These are phyloP conservation scores for Ilyonectria sp. DNA, from an alignment of 2,329 filamentous ascomycete genomes.

Conservation along the genomic window DNA sequence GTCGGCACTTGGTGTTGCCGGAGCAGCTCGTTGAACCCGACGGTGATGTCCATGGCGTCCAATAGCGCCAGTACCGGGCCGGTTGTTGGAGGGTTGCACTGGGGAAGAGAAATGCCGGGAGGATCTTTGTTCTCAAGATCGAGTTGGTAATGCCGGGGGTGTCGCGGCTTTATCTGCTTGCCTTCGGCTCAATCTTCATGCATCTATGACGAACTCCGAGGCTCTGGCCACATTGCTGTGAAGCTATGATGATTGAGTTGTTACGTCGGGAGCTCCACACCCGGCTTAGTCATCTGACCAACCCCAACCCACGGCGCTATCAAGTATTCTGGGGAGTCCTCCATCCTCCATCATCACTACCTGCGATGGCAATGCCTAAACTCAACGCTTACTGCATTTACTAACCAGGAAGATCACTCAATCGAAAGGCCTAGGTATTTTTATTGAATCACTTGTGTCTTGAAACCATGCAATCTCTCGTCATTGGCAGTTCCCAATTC, in stretches of 20 bases:
- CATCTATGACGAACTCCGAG: slow-evolving; percentile 28
- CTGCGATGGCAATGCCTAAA: not conserved
- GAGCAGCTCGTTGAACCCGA: slow-evolving; percentile 78
- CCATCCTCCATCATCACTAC: slow-evolving; percentile 16
- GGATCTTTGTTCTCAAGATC: not conserved
- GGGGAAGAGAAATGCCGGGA: slow-evolving; percentile 4
- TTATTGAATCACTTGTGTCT: not conserved
- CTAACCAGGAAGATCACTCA: not conserved
- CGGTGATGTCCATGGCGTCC: slow-evolving; percentile 73
- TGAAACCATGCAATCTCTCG: not conserved
- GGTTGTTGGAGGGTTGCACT: slow-evolving; percentile 23
- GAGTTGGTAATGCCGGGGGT: not conserved
- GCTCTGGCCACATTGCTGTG: slow-evolving; percentile 47
- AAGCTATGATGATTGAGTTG: slow-evolving; percentile 41
- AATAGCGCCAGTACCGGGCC: slow-evolving; percentile 33
- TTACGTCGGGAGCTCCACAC: slow-evolving; percentile 36
- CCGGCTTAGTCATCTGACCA: slow-evolving; percentile 42
- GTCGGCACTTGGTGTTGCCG: slow-evolving; percentile 70
- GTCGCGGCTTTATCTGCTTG: slow-evolving; percentile 30
- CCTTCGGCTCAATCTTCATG: slow-evolving; percentile 28
- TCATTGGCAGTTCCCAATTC: not conserved
- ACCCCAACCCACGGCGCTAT: slow-evolving; percentile 21
- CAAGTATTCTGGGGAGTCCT: not conserved
- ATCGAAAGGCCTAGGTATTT: not conserved
- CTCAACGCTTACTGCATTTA: not conserved